Base-by-base conservation (phyloP, 306 rosid species). In the Inga oerstediana region DNA sequence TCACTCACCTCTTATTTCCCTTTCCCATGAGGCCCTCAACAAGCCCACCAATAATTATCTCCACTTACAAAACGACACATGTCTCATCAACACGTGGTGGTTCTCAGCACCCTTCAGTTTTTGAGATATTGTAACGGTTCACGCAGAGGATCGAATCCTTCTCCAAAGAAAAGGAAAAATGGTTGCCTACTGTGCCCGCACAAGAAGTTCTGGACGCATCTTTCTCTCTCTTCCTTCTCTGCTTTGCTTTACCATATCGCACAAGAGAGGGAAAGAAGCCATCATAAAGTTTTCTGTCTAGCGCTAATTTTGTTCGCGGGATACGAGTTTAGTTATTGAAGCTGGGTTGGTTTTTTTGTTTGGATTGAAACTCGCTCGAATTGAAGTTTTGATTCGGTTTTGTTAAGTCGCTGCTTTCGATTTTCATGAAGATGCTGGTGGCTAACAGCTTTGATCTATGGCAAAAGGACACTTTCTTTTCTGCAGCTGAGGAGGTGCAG, bases 401-500 rank as follows among this genome's bases (percentile, higher is more conserved):
- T 52, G 34, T 58, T 51, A 4, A 30, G 22, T 39, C 10, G 49
- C 20, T 69, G 49, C 74, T 67, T 66, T 14, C 20, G 45, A 8
- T 76, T 34, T 27, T 44, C 58, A 75, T 67, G 71, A 88, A 87
- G 89, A 96, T 96, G 99, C 49, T 92, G 90, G 97, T 96, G 72
- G 97, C 94, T 61, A 93, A 91, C 66, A 94, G 94, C 76, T 96
- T 92, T 84, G 97, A 96, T 94, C 91, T 91, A 82, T 96, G 99
- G 99, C 94, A 87, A 77, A 96, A 94, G 56, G 99, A 96, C 34
- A 78, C 93, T 66, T 96, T 96, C 87, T 96, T 96, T 91, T 89
- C 97, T 75, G 98, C 97, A 1, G 99, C 99, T 20, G 99, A 96
- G 85, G 98, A 92, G 89, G 98, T 96, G 62, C 99, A 96, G 88